Conservation (phyloP, 2,329 filamentous ascomycete species). For the Fusarium miscanthi region DNA sequence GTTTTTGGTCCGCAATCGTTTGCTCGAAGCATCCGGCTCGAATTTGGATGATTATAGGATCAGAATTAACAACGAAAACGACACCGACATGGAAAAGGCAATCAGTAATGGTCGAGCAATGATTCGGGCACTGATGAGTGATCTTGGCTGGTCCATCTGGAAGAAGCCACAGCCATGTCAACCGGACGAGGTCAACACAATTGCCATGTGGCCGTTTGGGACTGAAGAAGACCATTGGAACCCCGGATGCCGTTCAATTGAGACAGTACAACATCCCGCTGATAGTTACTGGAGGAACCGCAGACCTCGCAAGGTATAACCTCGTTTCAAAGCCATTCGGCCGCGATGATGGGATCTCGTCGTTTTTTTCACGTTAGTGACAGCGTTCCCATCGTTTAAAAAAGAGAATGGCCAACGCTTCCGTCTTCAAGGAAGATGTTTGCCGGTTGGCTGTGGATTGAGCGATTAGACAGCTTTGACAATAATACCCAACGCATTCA, state of each 20-base stretch:
- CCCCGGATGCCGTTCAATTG: conserved; percentile 47
- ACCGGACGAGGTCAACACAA: conserved; percentile 65
- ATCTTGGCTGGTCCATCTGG: conserved; percentile 70
- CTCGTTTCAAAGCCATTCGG: not conserved
- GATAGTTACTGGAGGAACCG: conserved; percentile 41
- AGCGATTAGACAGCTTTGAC: not conserved
- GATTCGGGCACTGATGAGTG: conserved; percentile 54
- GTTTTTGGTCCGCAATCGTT: conserved; percentile 39
- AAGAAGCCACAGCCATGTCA: conserved; percentile 65
- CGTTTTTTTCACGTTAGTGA: not conserved
- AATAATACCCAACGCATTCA: not conserved
- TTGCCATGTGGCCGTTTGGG: conserved; percentile 74
- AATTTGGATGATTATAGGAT: conserved; percentile 9
- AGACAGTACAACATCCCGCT: conserved; percentile 36
- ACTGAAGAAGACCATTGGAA: conserved; percentile 62
- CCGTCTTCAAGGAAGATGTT: not conserved
- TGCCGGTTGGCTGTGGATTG: not conserved
- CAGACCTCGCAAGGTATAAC: not conserved
- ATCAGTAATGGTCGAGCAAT: conserved; percentile 29
- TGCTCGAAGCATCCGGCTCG: conserved; percentile 33
- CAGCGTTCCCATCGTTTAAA: not conserved
- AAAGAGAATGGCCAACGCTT: not conserved
- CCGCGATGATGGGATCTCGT: not conserved
- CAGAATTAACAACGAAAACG: not conserved
- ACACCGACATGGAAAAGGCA: conserved; percentile 22